phyloP scores from a whole-genome alignment of 75 land plant genomes.

The Pinus taeda region DNA sequence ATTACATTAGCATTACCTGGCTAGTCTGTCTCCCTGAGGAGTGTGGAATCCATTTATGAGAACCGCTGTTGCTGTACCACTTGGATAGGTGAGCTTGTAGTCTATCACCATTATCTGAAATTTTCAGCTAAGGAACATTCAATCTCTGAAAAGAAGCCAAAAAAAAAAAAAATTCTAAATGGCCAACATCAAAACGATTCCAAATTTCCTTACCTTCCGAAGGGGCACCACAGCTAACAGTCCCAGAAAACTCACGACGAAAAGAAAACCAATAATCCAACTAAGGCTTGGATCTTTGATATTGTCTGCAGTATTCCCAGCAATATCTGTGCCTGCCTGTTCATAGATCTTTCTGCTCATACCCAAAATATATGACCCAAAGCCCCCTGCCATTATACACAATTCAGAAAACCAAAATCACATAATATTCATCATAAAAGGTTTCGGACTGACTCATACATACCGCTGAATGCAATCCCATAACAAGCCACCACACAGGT shows the following conservation, averaged over 20 bases:
- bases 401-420: background rate
- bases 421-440: background rate
- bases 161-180: background rate
- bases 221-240: constrained; percentile 32
- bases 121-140: too few species aligned
- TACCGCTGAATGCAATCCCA: constrained; percentile 57
- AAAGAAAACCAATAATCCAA: constrained; percentile 32
- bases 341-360: constrained; percentile 24
- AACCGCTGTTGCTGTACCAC: constrained; percentile 94
- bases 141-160: too few species aligned
- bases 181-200: background rate
- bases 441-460: background rate
- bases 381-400: constrained; percentile 28
- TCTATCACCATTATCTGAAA: constrained; percentile 76
- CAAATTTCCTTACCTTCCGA: constrained; percentile 28
- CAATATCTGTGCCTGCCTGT: background rate
- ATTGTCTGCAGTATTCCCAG: constrained; percentile 14
- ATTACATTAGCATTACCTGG: constrained; percentile 42
- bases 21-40: constrained; percentile 61
- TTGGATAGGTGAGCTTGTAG: constrained; percentile 87
- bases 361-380: constrained; percentile 36
- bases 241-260: constrained; percentile 24
- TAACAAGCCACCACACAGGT: constrained; percentile 60
- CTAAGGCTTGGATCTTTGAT: constrained; percentile 17
- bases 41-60: constrained; percentile 95